Conservation (phyloP, 495 filamentous ascomycete genomes). For the Tuber microsphaerosporum region DNA sequence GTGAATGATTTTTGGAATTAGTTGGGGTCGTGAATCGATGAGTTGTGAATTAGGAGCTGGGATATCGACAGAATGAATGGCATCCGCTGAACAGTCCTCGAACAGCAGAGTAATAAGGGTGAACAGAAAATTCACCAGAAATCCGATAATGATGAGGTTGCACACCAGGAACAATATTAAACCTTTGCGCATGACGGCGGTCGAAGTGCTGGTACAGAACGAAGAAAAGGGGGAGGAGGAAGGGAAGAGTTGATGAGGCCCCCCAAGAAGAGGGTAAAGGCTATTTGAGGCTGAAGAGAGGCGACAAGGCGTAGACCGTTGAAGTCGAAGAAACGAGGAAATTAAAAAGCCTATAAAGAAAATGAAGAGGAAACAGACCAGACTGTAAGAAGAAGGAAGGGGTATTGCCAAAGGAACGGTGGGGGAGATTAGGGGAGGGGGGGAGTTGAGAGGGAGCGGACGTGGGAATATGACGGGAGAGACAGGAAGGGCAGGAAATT, state of each 20-base stretch:
- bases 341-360: neutral
- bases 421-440: neutral
- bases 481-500: constrained; percentile 3
- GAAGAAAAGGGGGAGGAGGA: neutral
- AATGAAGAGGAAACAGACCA: neutral
- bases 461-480: neutral
- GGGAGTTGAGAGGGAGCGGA: neutral
- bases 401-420: neutral
- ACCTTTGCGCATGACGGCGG: constrained; percentile 55
- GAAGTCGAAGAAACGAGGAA: neutral
- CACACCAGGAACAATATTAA: constrained; percentile 57
- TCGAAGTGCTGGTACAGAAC: neutral
- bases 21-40: constrained; percentile 52
- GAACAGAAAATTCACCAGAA: constrained; percentile 57
- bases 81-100: constrained; percentile 59
- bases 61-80: constrained; percentile 58
- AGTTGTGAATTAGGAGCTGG: constrained; percentile 57
- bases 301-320: neutral
- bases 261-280: neutral
- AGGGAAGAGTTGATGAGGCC: neutral
- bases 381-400: neutral
- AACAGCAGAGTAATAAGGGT: constrained; percentile 59
- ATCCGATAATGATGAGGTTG: constrained; percentile 54
- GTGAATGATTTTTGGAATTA: constrained; percentile 86
- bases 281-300: constrained; percentile 29